Base-by-base conservation (phyloP, 306 rosid species). In the Cicer arietinum region DNA sequence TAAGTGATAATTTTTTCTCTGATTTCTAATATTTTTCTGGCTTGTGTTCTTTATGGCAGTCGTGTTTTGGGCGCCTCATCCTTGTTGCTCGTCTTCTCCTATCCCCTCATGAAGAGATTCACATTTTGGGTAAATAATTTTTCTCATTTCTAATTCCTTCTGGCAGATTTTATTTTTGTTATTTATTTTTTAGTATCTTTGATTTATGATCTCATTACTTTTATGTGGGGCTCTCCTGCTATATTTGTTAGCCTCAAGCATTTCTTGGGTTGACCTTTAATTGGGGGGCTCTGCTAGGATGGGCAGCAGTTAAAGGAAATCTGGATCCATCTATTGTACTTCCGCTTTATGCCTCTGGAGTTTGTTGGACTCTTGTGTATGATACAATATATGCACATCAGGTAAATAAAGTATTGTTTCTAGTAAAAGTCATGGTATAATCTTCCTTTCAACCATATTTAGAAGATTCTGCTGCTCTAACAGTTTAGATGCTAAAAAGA, bases 351-450 rank as follows among this genome's bases (percentile, higher is more conserved):
- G 46, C 79, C 65, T 90, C 97, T 71, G 96, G 98, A 67, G 90
- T 91, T 61, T 91, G 77, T 80, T 94, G 98, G 98, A 94, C 97
- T 68, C 93, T 91, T 58, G 93, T 94, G 42, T 94, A 90, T 77
- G 98, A 94, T 81, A 94, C 95, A 3, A 91, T 94, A 76, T 91
- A 91, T 52, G 98, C 98, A 16, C 98, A 94, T 86, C 97, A 94
- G 98, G 98, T 94, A 83, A 71, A 64, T 59, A 65, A 68, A 77
- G 1, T 45, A 7, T 37, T 67, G 12, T 67, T 76, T 79, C 52
- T 54, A 40, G 51, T 13, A 48, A 46, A 67, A 17, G 63, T 35
- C 42, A 39, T 18, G 52, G 22, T 62, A 20, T 68, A 48, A 54
- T 35, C 61, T 76, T 13, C 53, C 47, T 68, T 76, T 76, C 65